Conservation (phyloP, 257 asterid genomes). For the Solanum corneliomulleri region DNA sequence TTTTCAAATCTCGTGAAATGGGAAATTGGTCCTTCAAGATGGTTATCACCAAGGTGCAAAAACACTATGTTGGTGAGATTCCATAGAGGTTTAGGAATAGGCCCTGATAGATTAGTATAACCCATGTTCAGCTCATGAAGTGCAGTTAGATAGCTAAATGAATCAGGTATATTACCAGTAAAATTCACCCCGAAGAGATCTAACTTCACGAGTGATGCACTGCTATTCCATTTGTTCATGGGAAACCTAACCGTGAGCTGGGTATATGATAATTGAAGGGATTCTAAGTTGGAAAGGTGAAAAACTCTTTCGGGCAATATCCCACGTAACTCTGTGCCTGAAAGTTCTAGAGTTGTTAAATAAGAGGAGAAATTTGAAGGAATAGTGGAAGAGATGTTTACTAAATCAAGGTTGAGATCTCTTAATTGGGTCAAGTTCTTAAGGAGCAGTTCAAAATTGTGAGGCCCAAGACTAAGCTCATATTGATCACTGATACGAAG, state of each 20-base stretch:
- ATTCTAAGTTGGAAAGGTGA: too few species aligned
- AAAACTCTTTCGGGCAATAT: too few species aligned
- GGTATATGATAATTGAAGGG: rapidly evolving
- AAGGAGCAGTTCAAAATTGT: not conserved
- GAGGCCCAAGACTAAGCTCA: not conserved
- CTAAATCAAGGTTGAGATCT: rapidly evolving
- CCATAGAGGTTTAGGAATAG: constrained; percentile 1
- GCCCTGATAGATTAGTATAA: not conserved
- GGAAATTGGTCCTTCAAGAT: not conserved
- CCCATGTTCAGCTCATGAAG: not conserved
- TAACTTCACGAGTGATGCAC: not conserved
- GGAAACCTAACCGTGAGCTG: not conserved
- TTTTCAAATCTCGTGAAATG: too few species aligned
- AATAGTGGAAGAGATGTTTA: not conserved
- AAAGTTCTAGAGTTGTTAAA: rapidly evolving
- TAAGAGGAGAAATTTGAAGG: constrained; percentile 8
- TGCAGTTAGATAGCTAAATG: not conserved
- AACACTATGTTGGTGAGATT: not conserved
- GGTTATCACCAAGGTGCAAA: not conserved
- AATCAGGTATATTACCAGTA: not conserved
- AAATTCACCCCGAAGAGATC: not conserved
- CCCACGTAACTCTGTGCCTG: rapidly evolving
- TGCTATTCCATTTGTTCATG: not conserved
- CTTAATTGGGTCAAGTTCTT: not conserved
- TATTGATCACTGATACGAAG: rapidly evolving